Percentiles rank a stretch among this genome's conserved stretches.
These are phyloP conservation scores for Zygoascus hellenicus DNA, from an alignment of 1,139 yeast genomes.

Conservation along the genomic window DNA sequence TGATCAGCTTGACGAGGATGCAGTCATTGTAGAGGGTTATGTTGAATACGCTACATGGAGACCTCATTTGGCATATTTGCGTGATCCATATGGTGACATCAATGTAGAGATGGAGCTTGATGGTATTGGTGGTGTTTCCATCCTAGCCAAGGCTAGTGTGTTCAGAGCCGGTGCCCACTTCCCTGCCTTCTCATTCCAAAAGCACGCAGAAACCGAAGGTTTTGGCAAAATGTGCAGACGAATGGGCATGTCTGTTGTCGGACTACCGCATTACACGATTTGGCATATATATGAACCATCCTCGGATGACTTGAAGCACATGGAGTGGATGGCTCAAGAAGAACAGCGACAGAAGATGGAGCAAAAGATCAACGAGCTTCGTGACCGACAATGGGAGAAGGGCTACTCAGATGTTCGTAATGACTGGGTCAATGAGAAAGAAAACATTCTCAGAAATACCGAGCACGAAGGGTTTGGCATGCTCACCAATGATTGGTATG, in stretches of 20 bases:
- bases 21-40: constrained; percentile 87
- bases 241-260: constrained; percentile 78
- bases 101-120: constrained; percentile 83
- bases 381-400: constrained; percentile 67
- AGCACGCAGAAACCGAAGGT: constrained; percentile 92
- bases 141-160: constrained; percentile 71
- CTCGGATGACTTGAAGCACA: constrained; percentile 78
- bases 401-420: constrained; percentile 70
- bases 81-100: constrained; percentile 83
- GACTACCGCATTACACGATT: constrained; percentile 82
- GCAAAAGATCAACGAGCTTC: constrained; percentile 57
- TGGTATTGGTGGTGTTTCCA: constrained; percentile 89
- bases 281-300: constrained; percentile 94
- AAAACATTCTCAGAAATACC: constrained; percentile 63
- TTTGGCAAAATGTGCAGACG: constrained; percentile 78
- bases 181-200: constrained; percentile 86
- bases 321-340: constrained; percentile 96
- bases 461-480: constrained; percentile 39
- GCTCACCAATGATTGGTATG: constrained; percentile 22
- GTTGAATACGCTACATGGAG: constrained; percentile 93
- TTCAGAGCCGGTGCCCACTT: constrained; percentile 78
- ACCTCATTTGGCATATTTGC: constrained; percentile 79
- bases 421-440: constrained; percentile 64
- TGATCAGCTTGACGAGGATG: constrained; percentile 71
- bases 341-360: constrained; percentile 70